Evolutionary conservation across 2,329 filamentous ascomycete genomes (phyloP), one percentile per base, ranked within the genome.

Genomic region (Myriangium duriaei): DNA sequence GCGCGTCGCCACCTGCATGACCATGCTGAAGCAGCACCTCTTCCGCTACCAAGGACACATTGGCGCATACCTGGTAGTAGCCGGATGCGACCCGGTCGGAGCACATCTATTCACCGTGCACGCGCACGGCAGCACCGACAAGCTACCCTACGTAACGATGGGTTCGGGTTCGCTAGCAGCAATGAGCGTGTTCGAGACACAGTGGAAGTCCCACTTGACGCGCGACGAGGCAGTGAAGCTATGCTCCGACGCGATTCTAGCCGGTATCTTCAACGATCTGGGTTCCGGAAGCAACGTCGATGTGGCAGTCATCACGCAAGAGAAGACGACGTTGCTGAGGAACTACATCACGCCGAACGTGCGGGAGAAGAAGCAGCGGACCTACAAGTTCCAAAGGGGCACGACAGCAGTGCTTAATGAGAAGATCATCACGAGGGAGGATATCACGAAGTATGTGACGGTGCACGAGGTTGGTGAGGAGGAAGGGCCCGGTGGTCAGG

Each of bases 141-240:
- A 96, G 71, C 79, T 98, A 34, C 91, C 91, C 35, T 98, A 98
- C 62, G 92, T 98, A 49, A 98, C 92, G 48, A 98, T 98, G 91
- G 91, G 91, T 39, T 93, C 83, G 15, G 91, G 91, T 47, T 94
- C 85, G 33, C 69, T 98, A 49, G 91, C 91, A 17, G 91, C 91
- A 57, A 98, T 98, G 91, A 84, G 83, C 19, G 82, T 98, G 36
- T 98, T 98, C 57, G 91, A 98, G 71, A 92, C 87, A 34, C 79
- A 80, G 64, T 98, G 92, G 92, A 84, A 87, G 72, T 67, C 76
- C 5, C 65, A 76, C 44, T 61, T 95, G 58, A 80, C 73, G 46
- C 71, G 75, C 50, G 81, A 92, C 26, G 82, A 82, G 34, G 87
- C 87, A n/a, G 68, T 95, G 42, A 76, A 79, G 55, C 69, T 95